Base-by-base conservation (phyloP, 495 filamentous ascomycete species). In the Achaetomiella virescens region DNA sequence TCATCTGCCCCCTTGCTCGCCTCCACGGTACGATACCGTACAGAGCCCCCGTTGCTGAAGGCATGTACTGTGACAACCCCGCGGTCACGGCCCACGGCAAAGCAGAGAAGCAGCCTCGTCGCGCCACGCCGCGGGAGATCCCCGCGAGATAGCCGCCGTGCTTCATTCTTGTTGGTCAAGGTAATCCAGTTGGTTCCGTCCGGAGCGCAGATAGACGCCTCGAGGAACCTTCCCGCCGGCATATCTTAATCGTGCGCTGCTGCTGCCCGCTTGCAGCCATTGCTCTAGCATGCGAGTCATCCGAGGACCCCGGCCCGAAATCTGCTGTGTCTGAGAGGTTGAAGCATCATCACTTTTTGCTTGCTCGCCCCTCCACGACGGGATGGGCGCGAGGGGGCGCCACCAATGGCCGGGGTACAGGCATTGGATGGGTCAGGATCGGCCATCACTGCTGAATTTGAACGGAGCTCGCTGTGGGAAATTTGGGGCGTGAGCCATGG, bases 61-160 rank as follows among this genome's bases (percentile, higher is more conserved):
- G 18, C 2, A 29, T 22, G 52, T 54, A 54, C 29, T 3, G 43
- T 55, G 54, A 49, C 24, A 41, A 29, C 36, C 43, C 2, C 42
- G 18, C 21, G 43, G 20, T 11, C 27, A 14, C 3, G 20, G 24
- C 41, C 52, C 25, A 48, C 47, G 35, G 31, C 35, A 29, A 52
- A 20, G 11, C 18, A 40, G 36, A 27, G 10, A 37, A n/a, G 8
- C n/a, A 15, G 38, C 29, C 31, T 52, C 17, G 29, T 51, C 27
- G 37, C 45, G 45, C 51, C 35, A 59, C 50, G 29, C 29, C 45
- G 44, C 29, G 43, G 25, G 49, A 42, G 11, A 12, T 29, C 37
- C 37, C 50, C 25, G n/a, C n/a, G 46, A 46, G 40, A 60, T 54
- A 60, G 58, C 58, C 58, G 58, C 58, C 58, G 29, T 52, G 45